phyloP scores from a whole-genome alignment of 495 filamentous ascomycete species.

The Lepidopterella palustris region DNA sequence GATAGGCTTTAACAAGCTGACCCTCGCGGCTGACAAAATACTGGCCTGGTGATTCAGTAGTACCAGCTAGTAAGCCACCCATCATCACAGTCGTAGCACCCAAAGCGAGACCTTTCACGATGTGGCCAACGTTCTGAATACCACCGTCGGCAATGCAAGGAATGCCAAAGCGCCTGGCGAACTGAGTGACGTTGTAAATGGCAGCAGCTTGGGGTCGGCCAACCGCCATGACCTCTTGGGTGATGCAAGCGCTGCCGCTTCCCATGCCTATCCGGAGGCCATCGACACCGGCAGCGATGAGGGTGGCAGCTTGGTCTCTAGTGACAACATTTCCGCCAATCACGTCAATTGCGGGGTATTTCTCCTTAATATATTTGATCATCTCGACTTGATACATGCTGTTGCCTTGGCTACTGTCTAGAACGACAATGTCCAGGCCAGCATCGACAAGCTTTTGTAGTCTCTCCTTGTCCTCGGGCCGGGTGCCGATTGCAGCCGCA shows the following conservation, averaged over 20 bases:
- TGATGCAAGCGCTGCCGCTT: slow-evolving; percentile 95
- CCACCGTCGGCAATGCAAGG: slow-evolving; percentile 97
- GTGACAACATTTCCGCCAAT: slow-evolving; percentile 98
- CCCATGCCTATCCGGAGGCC: slow-evolving; percentile 99
- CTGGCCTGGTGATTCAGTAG: slow-evolving; percentile 93
- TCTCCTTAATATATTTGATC: slow-evolving; percentile 89
- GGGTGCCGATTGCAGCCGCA: slow-evolving; percentile 90
- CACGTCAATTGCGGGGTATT: slow-evolving; percentile 79
- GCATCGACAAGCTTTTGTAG: slow-evolving; percentile 87
- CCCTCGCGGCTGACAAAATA: slow-evolving; percentile 94
- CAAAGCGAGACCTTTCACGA: slow-evolving; percentile 93
- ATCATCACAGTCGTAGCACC: slow-evolving; percentile 98
- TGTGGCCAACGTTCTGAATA: slow-evolving; percentile 97
- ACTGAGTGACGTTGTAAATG: slow-evolving; percentile 79
- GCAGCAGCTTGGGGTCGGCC: slow-evolving; percentile 90
- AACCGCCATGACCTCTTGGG: slow-evolving; percentile 99
- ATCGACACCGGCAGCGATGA: slow-evolving; percentile 93
- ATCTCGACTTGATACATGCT: slow-evolving; percentile 95
- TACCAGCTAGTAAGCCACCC: slow-evolving; percentile 94
- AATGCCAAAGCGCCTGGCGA: slow-evolving; percentile 89
- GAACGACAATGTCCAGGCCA: slow-evolving; percentile 88
- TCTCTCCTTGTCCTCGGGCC: slow-evolving; percentile 80
- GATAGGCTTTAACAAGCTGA: slow-evolving; percentile 97
- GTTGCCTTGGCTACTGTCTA: slow-evolving; percentile 96
- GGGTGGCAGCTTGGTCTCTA: slow-evolving; percentile 79